A percentile compares a stretch with the other conserved stretches of the same genome.
Conservation (phyloP, 306 rosid genomes). For the Rosa lucieae region DNA sequence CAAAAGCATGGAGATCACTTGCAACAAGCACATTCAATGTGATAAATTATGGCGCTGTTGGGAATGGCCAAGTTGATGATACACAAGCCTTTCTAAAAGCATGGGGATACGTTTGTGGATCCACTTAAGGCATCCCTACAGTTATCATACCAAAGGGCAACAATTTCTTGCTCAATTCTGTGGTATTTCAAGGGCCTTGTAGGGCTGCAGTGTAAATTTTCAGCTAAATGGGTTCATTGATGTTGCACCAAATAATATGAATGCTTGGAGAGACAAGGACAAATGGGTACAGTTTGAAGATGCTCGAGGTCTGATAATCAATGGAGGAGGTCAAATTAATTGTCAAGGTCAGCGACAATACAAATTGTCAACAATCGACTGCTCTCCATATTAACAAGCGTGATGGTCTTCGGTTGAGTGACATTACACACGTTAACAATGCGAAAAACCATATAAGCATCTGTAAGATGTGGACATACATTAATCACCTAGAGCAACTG, state of each 20-base stretch:
- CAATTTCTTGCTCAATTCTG: conserved; percentile 41
- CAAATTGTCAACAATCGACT: conserved; percentile 15
- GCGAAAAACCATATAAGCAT: conserved; percentile 39
- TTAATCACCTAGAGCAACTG: too few species aligned
- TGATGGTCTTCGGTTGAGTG: conserved; percentile 18
- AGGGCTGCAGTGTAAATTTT: conserved; percentile 26
- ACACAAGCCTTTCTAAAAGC: conserved; percentile 53
- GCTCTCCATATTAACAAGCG: conserved; percentile 20
- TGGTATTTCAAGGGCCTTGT: conserved; percentile 53
- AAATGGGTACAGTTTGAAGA: conserved; percentile 22
- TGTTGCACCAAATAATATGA: conserved; percentile 20
- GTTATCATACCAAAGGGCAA: conserved; percentile 37
- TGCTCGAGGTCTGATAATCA: conserved; percentile 33
- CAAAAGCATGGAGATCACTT: neutral
- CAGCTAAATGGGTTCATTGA: conserved; percentile 29
- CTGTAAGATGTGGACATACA: too few species aligned
- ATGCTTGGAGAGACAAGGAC: conserved; percentile 19
- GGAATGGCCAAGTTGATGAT: conserved; percentile 47
- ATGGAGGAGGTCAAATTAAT: conserved; percentile 46
- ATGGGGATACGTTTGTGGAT: conserved; percentile 42
- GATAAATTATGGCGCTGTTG: conserved; percentile 39
- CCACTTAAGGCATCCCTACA: conserved; percentile 27
- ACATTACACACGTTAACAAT: conserved; percentile 25
- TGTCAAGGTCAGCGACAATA: conserved; percentile 41
- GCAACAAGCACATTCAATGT: conserved; percentile 31